Evolutionary conservation across 768 basidiomycete species (phyloP), one percentile per base, ranked within the genome.

Genomic region (Pisolithus microcarpus): DNA sequence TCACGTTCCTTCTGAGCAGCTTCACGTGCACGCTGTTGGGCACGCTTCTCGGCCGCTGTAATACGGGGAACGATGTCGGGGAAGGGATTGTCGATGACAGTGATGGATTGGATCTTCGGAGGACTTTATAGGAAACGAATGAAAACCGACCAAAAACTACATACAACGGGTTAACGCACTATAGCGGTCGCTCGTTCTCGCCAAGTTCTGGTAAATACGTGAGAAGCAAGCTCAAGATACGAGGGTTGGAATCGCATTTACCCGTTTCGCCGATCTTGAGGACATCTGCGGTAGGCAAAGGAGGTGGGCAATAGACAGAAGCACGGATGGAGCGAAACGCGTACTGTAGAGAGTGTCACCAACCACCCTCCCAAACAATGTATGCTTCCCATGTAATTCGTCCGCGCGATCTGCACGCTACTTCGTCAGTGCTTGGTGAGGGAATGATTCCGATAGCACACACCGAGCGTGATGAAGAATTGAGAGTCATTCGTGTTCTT

Each of bases 11-110:
- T 75, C 58, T 84, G 84, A 1, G 79, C 83, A 54, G 81, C 76
- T 61, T 91, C 84, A 38, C 82, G 78, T 2, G 94, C 95, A 49
- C 78, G 77, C 54, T 85, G 85, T 64, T 99, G 96, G 0, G 75
- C 84, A 38, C 84, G 79, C 55, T 87, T 85, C 70, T 98, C 96
- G 2, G 83, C 91, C 1, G 93, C 92, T 1, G 96, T 99, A 53
- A 98, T 99, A 23, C 96, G 84, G 5, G 95, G 95, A 36, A 93
- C 79, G 56, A 98, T 96, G 62, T 98, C 94, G 49, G 85, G 80
- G 65, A 96, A 97, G 0, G 96, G 95, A 62, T 98, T 95, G 48
- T 96, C 92, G 28, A 91, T 63, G 48, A 99, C 87, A 23, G 84
- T 80, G 26, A 95, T 76, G 1, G 79, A 78, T 58, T 84, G 87